Evolutionary conservation across 2,329 filamentous ascomycete genomes (phyloP), one percentile per base, ranked within the genome.

Genomic region (Penicillium olsonii): DNA sequence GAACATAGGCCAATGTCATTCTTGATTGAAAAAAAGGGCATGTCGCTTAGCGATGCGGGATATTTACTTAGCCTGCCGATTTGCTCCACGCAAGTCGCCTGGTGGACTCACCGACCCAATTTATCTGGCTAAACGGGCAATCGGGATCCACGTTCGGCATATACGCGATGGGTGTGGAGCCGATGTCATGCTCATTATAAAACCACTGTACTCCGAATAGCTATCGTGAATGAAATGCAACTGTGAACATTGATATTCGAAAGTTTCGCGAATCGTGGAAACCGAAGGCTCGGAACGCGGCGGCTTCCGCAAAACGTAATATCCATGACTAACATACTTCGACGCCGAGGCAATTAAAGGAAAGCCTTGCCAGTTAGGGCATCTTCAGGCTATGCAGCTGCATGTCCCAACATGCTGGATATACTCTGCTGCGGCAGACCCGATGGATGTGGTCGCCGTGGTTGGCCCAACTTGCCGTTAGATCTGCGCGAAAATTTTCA

Each of bases 281-380:
- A 24, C 18, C 26, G 14, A 5, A 5, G 8, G 9, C 22, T 17
- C 37, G 37, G 37, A 39, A n/a, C n/a, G 37, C 37, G 37, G 37
- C 37, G 37, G 37, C 37, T 39, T 26, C 37, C 37, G 37, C 22
- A 39, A 39, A 39, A 39, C 37, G 37, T 39, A 39, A 39, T 39
- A 39, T 26, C 12, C 22, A 20, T 39, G 37, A 39, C 37, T 39
- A 39, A 39, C 22, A 27, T 24, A 26, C 37, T 39, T 39, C 37
- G 20, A 3, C 9, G 17, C 17, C 17, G 20, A 20, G 37, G 18
- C 37, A 26, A 14, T 11, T n/a, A n/a, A 8, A 14, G 37, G 37
- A 24, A 39, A 22, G 37, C 37, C 27, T 39, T 20, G 14, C 37
- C 37, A 26, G 20, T 39, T 39, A 39, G 20, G 37, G 37, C 20